A percentile compares a stretch with the other conserved stretches of the same genome.
Evolutionary conservation across 495 filamentous ascomycete species (phyloP).

Genomic region (Podospora bellae-mahoneyi): DNA sequence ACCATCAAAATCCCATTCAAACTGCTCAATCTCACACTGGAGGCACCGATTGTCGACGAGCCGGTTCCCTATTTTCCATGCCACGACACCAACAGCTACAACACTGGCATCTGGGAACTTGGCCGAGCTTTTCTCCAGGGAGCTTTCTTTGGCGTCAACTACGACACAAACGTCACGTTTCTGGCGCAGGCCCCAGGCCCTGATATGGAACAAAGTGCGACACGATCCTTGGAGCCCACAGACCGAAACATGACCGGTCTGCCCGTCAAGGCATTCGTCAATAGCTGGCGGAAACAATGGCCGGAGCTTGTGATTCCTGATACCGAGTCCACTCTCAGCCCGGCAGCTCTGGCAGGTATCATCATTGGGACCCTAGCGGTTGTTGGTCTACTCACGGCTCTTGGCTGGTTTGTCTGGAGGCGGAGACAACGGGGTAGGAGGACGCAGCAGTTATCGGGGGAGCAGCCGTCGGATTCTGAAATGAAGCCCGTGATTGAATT

Average conservation of each 20-base stretch:
- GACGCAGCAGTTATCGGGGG: too few relatives aligned
- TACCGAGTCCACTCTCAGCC: neutral
- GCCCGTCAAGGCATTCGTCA: neutral
- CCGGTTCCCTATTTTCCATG: constrained; percentile 20
- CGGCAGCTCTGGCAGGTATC: constrained; percentile 12
- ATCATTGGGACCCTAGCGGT: constrained; percentile 9
- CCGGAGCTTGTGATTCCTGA: neutral
- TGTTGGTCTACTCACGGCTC: neutral
- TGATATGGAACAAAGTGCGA: constrained; percentile 10
- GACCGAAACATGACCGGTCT: neutral
- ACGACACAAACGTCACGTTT: constrained; percentile 15
- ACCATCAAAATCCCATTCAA: constrained; percentile 50
- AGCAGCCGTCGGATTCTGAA: neutral
- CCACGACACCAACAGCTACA: neutral
- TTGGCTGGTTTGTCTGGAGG: constrained; percentile 10
- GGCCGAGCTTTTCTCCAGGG: constrained; percentile 23
- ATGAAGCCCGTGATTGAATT: neutral
- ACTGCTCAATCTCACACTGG: constrained; percentile 48
- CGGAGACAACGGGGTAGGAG: neutral
- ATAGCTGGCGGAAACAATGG: constrained; percentile 4
- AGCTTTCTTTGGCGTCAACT: constrained; percentile 17
- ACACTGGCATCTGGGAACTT: constrained; percentile 8
- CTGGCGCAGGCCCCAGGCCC: constrained; percentile 24
- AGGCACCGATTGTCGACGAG: constrained; percentile 6
- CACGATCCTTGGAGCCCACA: too few relatives aligned